Evolutionary conservation across 352 stramenopile species (phyloP).

Genomic region (Globisporangium iwayamae): DNA sequence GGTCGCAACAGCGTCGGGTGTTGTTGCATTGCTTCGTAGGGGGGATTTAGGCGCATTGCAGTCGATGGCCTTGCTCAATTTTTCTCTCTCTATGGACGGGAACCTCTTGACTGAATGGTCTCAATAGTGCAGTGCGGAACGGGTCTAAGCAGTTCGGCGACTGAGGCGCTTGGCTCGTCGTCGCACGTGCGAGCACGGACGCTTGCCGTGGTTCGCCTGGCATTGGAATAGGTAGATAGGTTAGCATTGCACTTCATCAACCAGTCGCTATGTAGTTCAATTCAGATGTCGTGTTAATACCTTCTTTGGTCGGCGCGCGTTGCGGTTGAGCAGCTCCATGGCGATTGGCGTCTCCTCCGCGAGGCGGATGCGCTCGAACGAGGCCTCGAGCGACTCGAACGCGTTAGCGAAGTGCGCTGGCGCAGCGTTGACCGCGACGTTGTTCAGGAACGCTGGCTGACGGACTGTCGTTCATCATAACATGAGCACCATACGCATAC

Average conservation of each 20-base stretch:
- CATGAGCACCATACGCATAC: background rate
- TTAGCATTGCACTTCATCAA: background rate
- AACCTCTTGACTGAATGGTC: background rate
- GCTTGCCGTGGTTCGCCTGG: conserved; percentile 85
- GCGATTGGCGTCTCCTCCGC: conserved; percentile 44
- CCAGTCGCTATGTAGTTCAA: background rate
- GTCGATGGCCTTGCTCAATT: background rate
- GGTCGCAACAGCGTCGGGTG: background rate
- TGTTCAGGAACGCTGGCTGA: conserved; percentile 15
- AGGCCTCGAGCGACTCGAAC: conserved; percentile 18
- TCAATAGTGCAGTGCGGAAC: background rate
- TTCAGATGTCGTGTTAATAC: conserved; percentile 15
- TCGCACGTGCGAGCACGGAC: conserved; percentile 76
- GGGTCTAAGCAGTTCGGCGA: conserved; percentile 35
- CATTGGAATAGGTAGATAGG: conserved; percentile 5
- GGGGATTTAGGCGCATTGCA: conserved; percentile 1
- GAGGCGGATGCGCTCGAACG: conserved; percentile 41
- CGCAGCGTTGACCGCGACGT: background rate
- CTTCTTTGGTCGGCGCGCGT: conserved; percentile 82
- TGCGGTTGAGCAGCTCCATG: conserved; percentile 83
- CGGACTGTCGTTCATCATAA: background rate
- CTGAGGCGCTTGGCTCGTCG: conserved; percentile 79
- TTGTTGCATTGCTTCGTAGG: background rate
- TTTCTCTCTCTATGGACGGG: conserved; percentile 15
- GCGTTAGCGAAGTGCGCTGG: conserved; percentile 12